Evolutionary conservation across 495 filamentous ascomycete species (phyloP).

Genomic region (Aspergillus carlsbadensis): DNA sequence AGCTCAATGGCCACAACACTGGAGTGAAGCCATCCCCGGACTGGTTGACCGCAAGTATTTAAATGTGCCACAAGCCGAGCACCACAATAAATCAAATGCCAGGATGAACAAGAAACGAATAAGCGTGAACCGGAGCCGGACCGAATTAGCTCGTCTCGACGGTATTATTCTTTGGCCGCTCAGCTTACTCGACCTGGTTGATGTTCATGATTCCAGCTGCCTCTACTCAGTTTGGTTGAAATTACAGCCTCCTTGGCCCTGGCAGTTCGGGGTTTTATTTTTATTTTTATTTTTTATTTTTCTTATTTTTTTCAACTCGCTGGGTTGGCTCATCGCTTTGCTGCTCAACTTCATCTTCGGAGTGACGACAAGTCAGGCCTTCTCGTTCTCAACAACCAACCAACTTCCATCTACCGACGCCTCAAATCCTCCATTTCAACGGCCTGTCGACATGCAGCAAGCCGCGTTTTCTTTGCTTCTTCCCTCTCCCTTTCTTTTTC

Average conservation of each 20-base stretch:
- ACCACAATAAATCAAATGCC: not conserved
- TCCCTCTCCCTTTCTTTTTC: conserved; percentile 1
- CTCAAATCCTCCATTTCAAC: not conserved
- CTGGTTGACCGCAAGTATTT: conserved; percentile 23
- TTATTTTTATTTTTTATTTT: not conserved
- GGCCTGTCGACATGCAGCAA: too few relatives aligned
- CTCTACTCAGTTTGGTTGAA: conserved; percentile 4
- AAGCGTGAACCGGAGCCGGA: conserved; percentile 22
- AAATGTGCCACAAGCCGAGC: conserved; percentile 14
- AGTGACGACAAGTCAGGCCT: not conserved
- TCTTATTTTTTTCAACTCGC: conserved; percentile 2
- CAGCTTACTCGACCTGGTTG: conserved; percentile 16
- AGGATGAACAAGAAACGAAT: conserved; percentile 21
- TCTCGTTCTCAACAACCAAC: conserved; percentile 4
- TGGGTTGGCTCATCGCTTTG: not conserved
- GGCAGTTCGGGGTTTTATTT: not conserved
- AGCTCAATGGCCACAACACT: not conserved
- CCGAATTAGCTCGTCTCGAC: conserved; percentile 6
- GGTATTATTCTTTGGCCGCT: conserved; percentile 11
- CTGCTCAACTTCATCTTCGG: too few relatives aligned
- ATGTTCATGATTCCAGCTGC: not conserved
- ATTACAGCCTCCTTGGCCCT: conserved; percentile 3
- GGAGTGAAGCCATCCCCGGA: conserved; percentile 15
- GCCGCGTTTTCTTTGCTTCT: not conserved
- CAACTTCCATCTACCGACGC: not conserved